These are phyloP conservation scores for Tylopilus sp. DNA, from an alignment of 768 basidiomycete species.

Conservation along the genomic window DNA sequence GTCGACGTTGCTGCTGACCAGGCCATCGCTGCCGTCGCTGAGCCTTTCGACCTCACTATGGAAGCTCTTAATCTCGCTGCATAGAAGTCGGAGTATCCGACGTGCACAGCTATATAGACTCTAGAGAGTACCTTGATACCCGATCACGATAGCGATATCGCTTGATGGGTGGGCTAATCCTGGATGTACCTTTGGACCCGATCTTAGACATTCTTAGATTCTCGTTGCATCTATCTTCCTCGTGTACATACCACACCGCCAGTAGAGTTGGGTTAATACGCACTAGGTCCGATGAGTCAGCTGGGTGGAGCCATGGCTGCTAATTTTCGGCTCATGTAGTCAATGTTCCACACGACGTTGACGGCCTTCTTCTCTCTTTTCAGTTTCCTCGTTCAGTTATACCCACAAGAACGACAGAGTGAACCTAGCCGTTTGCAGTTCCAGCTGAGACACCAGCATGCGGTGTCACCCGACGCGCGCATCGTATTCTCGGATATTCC, in stretches of 20 bases:
- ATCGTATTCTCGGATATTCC: slow-evolving; percentile 55
- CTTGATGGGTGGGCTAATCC: not conserved
- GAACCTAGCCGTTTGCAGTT: slow-evolving; percentile 37
- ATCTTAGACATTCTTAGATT: not conserved
- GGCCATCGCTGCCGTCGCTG: slow-evolving; percentile 38
- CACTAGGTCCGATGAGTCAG: slow-evolving; percentile 19
- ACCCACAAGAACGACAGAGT: not conserved
- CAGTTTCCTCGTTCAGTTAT: slow-evolving; percentile 14
- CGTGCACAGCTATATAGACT: not conserved
- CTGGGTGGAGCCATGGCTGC: not conserved
- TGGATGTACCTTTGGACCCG: not conserved
- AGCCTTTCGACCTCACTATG: slow-evolving; percentile 64
- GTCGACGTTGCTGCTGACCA: slow-evolving; percentile 34
- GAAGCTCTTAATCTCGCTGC: slow-evolving; percentile 41
- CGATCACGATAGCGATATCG: not conserved
- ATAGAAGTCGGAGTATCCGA: slow-evolving; percentile 8
- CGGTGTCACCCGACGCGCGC: slow-evolving; percentile 44
- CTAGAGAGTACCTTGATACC: slow-evolving; percentile 16
- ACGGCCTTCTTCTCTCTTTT: slow-evolving; percentile 46
- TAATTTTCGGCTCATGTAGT: not conserved
- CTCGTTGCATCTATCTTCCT: not conserved
- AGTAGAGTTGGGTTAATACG: not conserved
- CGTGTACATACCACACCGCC: not conserved
- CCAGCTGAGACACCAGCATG: slow-evolving; percentile 61
- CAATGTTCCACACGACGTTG: slow-evolving; percentile 42